Evolutionary conservation across 306 rosid species (phyloP), one percentile per base, ranked within the genome.

Genomic region (Inga oerstediana): DNA sequence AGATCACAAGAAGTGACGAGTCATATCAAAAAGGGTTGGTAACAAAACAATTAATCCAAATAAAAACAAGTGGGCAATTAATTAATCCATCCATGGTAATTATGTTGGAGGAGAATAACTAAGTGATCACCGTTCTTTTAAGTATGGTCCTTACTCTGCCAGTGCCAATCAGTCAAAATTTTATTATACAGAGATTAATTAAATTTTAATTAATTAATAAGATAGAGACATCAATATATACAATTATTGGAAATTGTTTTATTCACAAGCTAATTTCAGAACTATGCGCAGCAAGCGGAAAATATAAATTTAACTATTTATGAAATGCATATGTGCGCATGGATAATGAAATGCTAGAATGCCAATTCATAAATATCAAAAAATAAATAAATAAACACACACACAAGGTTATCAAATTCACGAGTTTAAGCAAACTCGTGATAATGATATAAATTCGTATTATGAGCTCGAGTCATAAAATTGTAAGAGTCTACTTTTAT

Each of bases 1-100:
- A 39, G 27, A 69, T 37, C 51, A n/a, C 22, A 5, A 22, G 35
- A 71, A 71, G 56, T 71, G 44, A 22, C 75, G 20, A 24, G 72
- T 77, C 80, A 77, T 43, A 10, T 77, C 80, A 62, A 48, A 48
- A 69, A 30, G 48, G 44, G 46, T 43, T 4, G 30, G 58, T 14
- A 10, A 15, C 51, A 61, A 77, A 10, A 15, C 51, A 61, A 77
- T 22, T 43, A 59, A 59, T 77, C 12, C 43, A n/a, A 32, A 27
- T 27, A 43, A 13, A 1, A 24, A 41, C 5, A 24, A 15, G 5
- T 43, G 20, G 34, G 10, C n/a, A 3, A 59, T 22, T 61, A 37
- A 37, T 76, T 22, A 59, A 59, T n/a, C 16, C 69, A 39, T 11
- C 68, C 32, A 39, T 37, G 37, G 22, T 24, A 17, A 24, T 30